A percentile compares a stretch with the other conserved stretches of the same genome.
Conservation (phyloP, 306 rosid genomes). For the Chamaecrista fasciculata region DNA sequence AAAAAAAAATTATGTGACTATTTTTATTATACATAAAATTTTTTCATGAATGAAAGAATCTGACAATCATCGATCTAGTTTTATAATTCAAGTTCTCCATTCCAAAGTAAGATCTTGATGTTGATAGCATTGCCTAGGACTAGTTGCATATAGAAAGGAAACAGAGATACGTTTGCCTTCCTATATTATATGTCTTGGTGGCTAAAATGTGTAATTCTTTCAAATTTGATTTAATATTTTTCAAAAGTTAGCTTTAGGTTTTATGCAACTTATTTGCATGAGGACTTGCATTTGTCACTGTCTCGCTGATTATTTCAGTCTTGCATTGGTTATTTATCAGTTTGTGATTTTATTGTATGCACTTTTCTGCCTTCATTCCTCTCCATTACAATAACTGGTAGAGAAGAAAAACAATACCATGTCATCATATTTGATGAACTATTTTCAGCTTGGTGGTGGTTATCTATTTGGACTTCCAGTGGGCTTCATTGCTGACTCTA, state of each 20-base stretch:
- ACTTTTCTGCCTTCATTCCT: not conserved
- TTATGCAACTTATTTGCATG: not conserved
- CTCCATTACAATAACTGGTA: slow-evolving; percentile 3
- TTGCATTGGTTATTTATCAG: not conserved
- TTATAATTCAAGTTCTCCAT: no score
- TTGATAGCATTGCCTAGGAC: not conserved
- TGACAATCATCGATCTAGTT: no score
- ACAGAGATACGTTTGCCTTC: not conserved
- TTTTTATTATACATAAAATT: no score
- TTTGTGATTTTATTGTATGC: not conserved
- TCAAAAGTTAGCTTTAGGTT: not conserved
- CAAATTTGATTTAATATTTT: not conserved
- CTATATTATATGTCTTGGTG: not conserved
- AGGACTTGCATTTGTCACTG: not conserved
- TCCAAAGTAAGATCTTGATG: no score
- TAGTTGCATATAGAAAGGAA: not conserved
- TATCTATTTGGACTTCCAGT: slow-evolving; percentile 85
- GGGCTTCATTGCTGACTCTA: slow-evolving; percentile 80
- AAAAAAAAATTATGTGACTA: no score
- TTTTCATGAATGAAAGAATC: no score
- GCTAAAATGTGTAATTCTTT: not conserved
- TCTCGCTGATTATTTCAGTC: not conserved
- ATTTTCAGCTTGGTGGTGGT: slow-evolving; percentile 88
- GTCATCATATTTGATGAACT: slow-evolving; percentile 4
- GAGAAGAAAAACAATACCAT: not conserved